phyloP scores from a whole-genome alignment of 2,329 filamentous ascomycete species.

The Seiridium unicorne region DNA sequence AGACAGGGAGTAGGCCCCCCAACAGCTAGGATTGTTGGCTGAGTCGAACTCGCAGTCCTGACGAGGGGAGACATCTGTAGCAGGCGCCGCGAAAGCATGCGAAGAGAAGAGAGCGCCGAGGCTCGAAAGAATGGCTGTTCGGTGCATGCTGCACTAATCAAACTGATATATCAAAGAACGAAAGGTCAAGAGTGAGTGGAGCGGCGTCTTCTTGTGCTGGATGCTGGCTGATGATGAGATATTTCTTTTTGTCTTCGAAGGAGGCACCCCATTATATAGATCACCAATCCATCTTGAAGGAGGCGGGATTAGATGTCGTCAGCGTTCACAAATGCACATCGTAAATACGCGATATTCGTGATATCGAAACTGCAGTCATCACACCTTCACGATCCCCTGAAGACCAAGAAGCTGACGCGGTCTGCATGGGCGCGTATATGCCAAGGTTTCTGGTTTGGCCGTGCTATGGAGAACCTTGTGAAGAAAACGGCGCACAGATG shows the following conservation, averaged over 20 bases:
- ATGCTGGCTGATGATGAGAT: not conserved
- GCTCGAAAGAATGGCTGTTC: constrained; percentile 3
- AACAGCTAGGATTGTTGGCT: constrained; percentile 9
- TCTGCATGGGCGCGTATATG: constrained; percentile 1
- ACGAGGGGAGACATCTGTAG: not conserved
- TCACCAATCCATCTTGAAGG: not conserved
- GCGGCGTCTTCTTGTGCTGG: not conserved
- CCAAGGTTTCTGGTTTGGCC: not conserved
- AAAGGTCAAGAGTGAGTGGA: not conserved
- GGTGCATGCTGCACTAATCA: not conserved
- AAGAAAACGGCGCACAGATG: not conserved
- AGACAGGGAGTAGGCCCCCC: constrained; percentile 37
- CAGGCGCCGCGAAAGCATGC: not conserved
- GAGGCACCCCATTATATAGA: not conserved
- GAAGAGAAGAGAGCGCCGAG: not conserved
- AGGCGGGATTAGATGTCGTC: not conserved
- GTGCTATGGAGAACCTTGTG: not conserved
- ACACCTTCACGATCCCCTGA: constrained; percentile 3
- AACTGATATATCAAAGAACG: not conserved
- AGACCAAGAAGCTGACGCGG: not conserved
- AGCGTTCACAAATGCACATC: not conserved
- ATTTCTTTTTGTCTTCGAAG: not conserved
- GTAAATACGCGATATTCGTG: not conserved
- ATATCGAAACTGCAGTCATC: not conserved
- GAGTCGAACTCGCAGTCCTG: constrained; percentile 5